Percentiles rank a stretch among this genome's conserved stretches.
These are phyloP conservation scores for Phlebopus sp. DNA, from an alignment of 1,284 basidiomycete genomes.

Conservation along the genomic window DNA sequence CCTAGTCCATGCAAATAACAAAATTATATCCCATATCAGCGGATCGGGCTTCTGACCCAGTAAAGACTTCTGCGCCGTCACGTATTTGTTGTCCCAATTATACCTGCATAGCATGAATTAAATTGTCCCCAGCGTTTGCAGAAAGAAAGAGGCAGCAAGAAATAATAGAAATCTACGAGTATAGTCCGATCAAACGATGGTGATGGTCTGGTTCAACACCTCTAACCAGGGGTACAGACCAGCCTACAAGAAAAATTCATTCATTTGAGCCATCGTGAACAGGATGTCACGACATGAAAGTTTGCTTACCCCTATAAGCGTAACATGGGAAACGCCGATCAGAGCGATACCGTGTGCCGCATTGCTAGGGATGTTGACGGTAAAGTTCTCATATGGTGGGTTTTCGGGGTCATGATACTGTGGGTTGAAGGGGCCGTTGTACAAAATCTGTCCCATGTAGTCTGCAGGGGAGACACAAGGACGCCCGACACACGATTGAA, in stretches of 20 bases:
- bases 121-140: no score
- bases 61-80: no score
- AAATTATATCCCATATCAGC: no score
- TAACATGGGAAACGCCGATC: conserved; percentile 21
- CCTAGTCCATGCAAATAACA: no score
- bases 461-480: conserved; percentile 15
- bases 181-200: conserved; percentile 8
- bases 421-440: conserved; percentile 26
- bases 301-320: conserved; percentile 25
- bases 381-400: conserved; percentile 30
- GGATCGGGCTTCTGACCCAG: no score
- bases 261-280: not conserved
- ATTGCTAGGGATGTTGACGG: conserved; percentile 18
- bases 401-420: conserved; percentile 12
- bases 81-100: no score
- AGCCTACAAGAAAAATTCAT: conserved; percentile 12
- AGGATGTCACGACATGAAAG: not conserved
- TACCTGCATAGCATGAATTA: no score
- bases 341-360: conserved; percentile 13
- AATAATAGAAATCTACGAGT: no score
- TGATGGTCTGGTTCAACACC: conserved; percentile 27
- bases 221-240: conserved; percentile 19
- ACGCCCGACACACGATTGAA: conserved; percentile 24
- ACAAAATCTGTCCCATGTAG: conserved; percentile 24
- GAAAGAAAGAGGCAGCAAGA: no score